Evolutionary conservation across 2,329 filamentous ascomycete genomes (phyloP).

Genomic region (Aspergillus arachidicola): DNA sequence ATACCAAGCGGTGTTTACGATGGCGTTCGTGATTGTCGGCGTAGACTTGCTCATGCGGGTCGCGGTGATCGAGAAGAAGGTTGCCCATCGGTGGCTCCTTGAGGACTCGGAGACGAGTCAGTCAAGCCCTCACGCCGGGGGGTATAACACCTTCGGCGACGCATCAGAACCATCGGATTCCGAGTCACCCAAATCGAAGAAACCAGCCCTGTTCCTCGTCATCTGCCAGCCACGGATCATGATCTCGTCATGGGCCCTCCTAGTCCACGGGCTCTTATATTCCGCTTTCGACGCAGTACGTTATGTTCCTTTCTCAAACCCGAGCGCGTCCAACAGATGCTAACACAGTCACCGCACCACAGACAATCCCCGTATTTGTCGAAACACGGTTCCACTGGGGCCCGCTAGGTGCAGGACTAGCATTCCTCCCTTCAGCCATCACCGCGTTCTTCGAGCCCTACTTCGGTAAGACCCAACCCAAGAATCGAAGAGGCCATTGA

Average conservation of each 20-base stretch:
- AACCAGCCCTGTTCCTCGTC: constrained; percentile 24
- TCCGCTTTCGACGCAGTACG: constrained; percentile 55
- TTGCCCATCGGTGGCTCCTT: constrained; percentile 42
- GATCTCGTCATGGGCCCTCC: constrained; percentile 57
- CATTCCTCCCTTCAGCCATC: constrained; percentile 62
- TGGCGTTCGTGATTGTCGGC: constrained; percentile 57
- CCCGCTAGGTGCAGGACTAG: constrained; percentile 58
- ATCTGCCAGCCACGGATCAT: constrained; percentile 53
- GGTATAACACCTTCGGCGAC: not conserved
- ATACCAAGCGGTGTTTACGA: constrained; percentile 60
- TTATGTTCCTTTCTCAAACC: constrained; percentile 13
- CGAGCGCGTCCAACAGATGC: constrained; percentile 18
- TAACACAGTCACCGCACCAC: not conserved
- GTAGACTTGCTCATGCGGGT: constrained; percentile 64
- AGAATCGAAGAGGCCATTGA: not conserved
- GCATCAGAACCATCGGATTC: not conserved
- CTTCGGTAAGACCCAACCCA: constrained; percentile 38
- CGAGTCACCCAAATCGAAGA: not conserved
- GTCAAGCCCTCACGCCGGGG: not conserved
- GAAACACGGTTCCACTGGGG: constrained; percentile 58
- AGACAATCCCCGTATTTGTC: constrained; percentile 57
- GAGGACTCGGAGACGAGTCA: not conserved
- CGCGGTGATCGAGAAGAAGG: constrained; percentile 65
- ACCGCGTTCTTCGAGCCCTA: constrained; percentile 65
- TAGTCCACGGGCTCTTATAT: constrained; percentile 53